Conservation (phyloP, 805 yeast genomes). For the Saccharomyces jurei region DNA sequence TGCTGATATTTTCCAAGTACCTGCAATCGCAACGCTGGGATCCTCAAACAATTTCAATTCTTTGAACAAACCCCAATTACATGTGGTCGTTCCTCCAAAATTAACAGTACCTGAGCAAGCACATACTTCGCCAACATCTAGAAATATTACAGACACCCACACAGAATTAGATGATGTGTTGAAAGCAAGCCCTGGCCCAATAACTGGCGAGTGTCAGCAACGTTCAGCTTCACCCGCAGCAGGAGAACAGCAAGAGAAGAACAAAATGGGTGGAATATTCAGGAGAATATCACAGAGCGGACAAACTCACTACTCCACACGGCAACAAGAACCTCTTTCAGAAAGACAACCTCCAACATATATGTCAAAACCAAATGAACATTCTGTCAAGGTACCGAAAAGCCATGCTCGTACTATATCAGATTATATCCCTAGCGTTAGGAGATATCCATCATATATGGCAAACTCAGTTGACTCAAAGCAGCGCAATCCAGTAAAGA, state of each 20-base stretch:
- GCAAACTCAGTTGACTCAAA: neutral
- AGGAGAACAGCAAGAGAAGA: slow-evolving; percentile 17
- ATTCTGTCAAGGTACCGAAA: slow-evolving; percentile 13
- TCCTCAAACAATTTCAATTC: neutral
- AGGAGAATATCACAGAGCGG: slow-evolving; percentile 27
- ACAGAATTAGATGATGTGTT: slow-evolving; percentile 22
- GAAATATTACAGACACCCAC: slow-evolving; percentile 22
- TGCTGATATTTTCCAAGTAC: neutral
- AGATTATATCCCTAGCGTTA: slow-evolving; percentile 26
- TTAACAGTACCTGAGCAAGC: slow-evolving; percentile 42
- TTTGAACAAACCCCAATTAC: slow-evolving; percentile 6
- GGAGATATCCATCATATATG: slow-evolving; percentile 29
- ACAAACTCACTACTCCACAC: slow-evolving; percentile 10
- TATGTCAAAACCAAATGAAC: slow-evolving; percentile 6
- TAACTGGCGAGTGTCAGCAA: slow-evolving; percentile 32
- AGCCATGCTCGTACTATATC: slow-evolving; percentile 35
- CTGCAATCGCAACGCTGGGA: neutral
- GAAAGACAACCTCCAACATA: slow-evolving; percentile 5
- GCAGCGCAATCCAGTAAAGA: slow-evolving; percentile 1
- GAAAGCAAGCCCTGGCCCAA: slow-evolving; percentile 33
- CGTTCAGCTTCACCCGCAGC: slow-evolving; percentile 30
- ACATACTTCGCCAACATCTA: slow-evolving; percentile 37
- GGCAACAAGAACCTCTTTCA: slow-evolving; percentile 3
- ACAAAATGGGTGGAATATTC: slow-evolving; percentile 28
- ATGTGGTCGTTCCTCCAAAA: slow-evolving; percentile 32